Evolutionary conservation across 257 asterid species (phyloP).

Genomic region (Solanum paucissectum): DNA sequence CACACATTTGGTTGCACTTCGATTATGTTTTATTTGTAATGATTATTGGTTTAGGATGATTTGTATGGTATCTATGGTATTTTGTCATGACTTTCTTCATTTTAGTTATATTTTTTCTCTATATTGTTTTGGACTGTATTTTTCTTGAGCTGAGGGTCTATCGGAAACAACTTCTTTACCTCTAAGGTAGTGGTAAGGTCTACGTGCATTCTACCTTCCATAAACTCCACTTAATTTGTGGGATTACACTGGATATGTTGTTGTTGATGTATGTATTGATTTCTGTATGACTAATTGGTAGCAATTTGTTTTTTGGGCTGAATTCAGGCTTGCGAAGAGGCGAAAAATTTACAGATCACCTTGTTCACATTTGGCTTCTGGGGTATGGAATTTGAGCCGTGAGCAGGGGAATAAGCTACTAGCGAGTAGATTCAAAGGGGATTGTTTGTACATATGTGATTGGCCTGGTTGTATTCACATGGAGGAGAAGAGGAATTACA

Average conservation of each 20-base stretch:
- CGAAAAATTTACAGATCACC: conserved; percentile 34
- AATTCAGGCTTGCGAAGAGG: conserved; percentile 16
- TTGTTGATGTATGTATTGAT: not conserved
- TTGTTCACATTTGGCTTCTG: conserved; percentile 59
- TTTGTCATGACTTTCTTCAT: not conserved
- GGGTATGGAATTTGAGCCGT: conserved; percentile 70
- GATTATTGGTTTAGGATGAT: not conserved
- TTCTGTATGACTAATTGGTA: not conserved
- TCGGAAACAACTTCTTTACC: not conserved
- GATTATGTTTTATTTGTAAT: not conserved
- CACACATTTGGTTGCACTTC: not conserved
- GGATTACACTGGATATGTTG: not conserved
- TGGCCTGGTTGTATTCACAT: conserved; percentile 88
- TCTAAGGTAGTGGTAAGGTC: not conserved
- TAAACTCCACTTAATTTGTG: not conserved
- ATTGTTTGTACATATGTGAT: conserved; percentile 68
- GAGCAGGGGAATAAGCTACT: conserved; percentile 81
- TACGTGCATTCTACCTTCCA: not conserved
- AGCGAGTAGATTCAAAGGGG: conserved; percentile 74
- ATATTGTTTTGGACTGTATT: not conserved
- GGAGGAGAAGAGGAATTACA: conserved; percentile 84
- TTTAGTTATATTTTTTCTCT: not conserved
- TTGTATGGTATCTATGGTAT: not conserved
- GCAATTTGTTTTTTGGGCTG: not conserved
- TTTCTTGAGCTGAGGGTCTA: not conserved